These are phyloP conservation scores for Letharia lupina DNA, from an alignment of 495 filamentous ascomycete genomes.

Conservation along the genomic window DNA sequence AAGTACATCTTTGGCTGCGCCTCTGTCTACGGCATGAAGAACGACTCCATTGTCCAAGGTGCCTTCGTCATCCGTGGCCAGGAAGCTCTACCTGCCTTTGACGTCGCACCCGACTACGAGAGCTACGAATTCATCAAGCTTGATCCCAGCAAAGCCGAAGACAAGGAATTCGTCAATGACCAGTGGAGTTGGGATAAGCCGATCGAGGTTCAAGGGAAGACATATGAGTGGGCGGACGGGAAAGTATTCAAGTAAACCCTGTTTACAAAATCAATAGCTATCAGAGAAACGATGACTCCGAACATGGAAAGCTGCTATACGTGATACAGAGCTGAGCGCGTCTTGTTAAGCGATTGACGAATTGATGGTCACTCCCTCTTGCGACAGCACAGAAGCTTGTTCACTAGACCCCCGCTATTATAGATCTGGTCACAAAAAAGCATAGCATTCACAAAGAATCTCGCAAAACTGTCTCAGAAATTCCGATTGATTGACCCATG, in stretches of 20 bases:
- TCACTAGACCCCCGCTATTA: not conserved
- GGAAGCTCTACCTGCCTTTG: conserved; percentile 77
- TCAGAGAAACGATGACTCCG: not conserved
- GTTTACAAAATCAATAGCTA: not conserved
- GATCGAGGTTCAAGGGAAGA: conserved; percentile 68
- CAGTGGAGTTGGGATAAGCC: conserved; percentile 89
- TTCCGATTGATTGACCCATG: not conserved
- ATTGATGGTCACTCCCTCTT: not conserved
- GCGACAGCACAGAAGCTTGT: not conserved
- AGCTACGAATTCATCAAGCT: conserved; percentile 94
- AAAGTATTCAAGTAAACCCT: conserved; percentile 95
- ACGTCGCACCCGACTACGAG: conserved; percentile 95
- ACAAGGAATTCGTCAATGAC: conserved; percentile 75
- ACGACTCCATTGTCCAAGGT: conserved; percentile 81
- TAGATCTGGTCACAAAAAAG: not conserved
- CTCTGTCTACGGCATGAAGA: conserved; percentile 78
- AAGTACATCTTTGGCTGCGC: conserved; percentile 96
- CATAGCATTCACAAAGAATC: not conserved
- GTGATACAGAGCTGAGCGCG: not conserved
- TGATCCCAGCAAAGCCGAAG: conserved; percentile 71
- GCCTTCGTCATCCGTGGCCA: conserved; percentile 92
- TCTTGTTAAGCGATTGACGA: not conserved
- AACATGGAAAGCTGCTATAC: not conserved
- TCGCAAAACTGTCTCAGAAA: not conserved
- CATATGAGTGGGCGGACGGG: conserved; percentile 68